phyloP scores from a whole-genome alignment of 306 rosid genomes.

The Quercus dentata region DNA sequence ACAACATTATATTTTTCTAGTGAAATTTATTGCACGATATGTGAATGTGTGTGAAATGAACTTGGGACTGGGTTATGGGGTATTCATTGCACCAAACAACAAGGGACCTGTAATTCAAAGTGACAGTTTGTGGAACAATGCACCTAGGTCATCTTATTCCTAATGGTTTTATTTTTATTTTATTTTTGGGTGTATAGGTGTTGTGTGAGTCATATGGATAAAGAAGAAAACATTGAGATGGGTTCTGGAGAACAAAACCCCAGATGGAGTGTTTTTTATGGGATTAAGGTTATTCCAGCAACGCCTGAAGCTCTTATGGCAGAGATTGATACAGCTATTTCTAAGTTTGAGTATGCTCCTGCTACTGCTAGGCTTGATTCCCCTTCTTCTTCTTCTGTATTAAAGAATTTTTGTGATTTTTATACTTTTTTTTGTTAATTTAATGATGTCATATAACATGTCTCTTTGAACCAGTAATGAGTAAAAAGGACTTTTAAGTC shows the following conservation, averaged over 20 bases:
- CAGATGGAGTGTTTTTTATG: slow-evolving; percentile 66
- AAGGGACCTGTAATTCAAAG: background rate
- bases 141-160: background rate
- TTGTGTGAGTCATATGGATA: background rate
- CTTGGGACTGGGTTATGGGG: background rate
- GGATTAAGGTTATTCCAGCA: slow-evolving; percentile 56
- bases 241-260: slow-evolving; percentile 37
- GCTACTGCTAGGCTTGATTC: slow-evolving; percentile 49
- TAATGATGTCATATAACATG: background rate
- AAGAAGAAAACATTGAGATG: background rate
- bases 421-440: background rate
- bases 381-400: slow-evolving; percentile 16
- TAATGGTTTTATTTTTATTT: background rate
- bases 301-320: slow-evolving; percentile 74
- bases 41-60: background rate
- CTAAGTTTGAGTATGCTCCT: slow-evolving; percentile 59
- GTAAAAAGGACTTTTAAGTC: background rate
- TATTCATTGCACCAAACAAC: background rate
- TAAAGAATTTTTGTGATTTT: background rate
- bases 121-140: background rate
- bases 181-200: background rate
- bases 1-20: background rate
- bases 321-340: slow-evolving; percentile 74
- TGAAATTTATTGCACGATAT: background rate
- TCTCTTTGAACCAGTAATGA: background rate